phyloP scores from a whole-genome alignment of 2,329 filamentous ascomycete genomes.

The Penicillium brevicompactum region DNA sequence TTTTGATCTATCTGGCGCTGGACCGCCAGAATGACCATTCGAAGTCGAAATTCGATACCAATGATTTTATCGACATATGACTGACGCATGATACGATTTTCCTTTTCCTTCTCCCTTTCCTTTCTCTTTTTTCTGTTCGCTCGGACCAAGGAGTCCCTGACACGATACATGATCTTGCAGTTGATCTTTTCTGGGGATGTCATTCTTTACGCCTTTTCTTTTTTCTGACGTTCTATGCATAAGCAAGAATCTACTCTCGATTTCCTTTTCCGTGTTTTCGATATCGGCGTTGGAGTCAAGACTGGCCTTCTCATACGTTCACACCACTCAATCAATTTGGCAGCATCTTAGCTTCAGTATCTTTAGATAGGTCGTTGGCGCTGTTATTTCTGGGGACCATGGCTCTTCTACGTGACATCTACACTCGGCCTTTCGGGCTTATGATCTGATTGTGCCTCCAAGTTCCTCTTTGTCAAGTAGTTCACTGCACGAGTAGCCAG shows the following conservation, averaged over 20 bases:
- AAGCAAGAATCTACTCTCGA: background rate
- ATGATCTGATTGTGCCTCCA: background rate
- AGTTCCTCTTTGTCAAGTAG: background rate
- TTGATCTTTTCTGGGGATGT: background rate
- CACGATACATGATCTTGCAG: background rate
- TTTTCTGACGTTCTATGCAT: background rate
- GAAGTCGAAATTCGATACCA: background rate
- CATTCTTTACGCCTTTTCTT: background rate
- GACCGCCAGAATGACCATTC: constrained; percentile 8
- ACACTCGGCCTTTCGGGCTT: background rate
- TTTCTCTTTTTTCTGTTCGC: background rate
- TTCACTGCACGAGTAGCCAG: background rate
- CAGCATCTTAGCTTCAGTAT: background rate
- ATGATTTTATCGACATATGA: background rate
- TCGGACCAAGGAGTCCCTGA: background rate
- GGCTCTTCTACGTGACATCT: background rate
- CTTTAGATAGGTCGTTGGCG: constrained; percentile 1
- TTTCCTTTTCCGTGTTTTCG: background rate
- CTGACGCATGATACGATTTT: constrained; percentile 5
- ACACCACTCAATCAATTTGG: background rate
- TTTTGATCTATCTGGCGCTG: constrained; percentile 16
- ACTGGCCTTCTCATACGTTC: background rate
- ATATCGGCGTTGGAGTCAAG: background rate
- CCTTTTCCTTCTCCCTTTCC: background rate
- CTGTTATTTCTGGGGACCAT: background rate